Base-by-base conservation (phyloP, 768 basidiomycete species). In the Candolleomyces eurysporus region DNA sequence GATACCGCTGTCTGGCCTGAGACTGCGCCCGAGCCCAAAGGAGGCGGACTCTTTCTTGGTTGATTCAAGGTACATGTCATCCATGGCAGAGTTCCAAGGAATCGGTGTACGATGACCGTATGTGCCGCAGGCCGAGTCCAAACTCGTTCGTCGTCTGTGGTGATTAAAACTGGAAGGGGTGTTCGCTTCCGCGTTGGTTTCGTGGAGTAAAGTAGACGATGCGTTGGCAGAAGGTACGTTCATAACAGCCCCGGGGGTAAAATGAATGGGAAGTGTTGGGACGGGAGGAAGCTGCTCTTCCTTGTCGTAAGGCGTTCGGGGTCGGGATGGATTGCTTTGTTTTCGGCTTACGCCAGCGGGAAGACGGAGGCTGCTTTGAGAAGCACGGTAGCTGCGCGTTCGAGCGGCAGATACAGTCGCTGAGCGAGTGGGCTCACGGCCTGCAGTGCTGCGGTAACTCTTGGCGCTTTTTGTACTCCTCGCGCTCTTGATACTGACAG, bases 351-450 rank as follows among this genome's bases (percentile, higher is more conserved):
- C 69, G 14, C 43, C 75, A 53, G 53, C 78, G 54, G 84, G 86
- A 22, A 91, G 74, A 0, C 90, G 83, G 8, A 92, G 73, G 67
- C 88, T 90, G 22, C 84, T 81, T 64, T 87, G 84, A 5, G 89
- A 90, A 8, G 84, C 78, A 1, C 88, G 79, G 48, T 79, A 76
- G 69, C 87, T 89, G 45, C 90, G 82, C 61, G 76, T 82, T 60
- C 84, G 82, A 1, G 91, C 91, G 5, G 91, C 86, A 5, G 81
- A 80, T 3, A 92, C 78, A 8, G 81, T 78, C 42, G 78, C 77
- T 14, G 76, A 67, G 39, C 76, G 73, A 51, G 65, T 72, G 31
- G 59, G n/a, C 62, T 71, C 58, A 72, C 69, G 21, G 39, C 63
- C 59, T 39, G 31, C 30, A 45, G 36, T 36, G 11, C 68, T 71